Base-by-base conservation (phyloP, 1,284 basidiomycete species). In the Moesziomyces antarcticus region DNA sequence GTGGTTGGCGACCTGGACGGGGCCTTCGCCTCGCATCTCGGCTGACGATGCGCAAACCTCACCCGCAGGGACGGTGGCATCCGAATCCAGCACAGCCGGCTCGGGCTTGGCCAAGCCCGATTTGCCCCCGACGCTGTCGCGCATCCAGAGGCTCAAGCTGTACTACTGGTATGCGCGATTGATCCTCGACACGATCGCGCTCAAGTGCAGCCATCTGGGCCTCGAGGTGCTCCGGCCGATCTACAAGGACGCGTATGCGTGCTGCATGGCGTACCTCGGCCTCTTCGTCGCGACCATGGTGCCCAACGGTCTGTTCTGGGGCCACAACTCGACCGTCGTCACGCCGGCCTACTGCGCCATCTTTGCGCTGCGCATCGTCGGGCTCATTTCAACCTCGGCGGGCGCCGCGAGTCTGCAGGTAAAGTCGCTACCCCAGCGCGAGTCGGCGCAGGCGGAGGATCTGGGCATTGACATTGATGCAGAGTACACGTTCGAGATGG, bases 261-360 rank as follows among this genome's bases (percentile, higher is more conserved):
- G 67, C 40, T 55, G 75, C 40, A 71, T 77, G 56, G 63, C 72
- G 3, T 78, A 78, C 47, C 65, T 78, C n/a, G 67, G 60, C 13
- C 55, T 77, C 6, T 78, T 76, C 47, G 60, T 76, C 14, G 75
- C 76, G 10, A 73, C 59, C 33, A 63, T 77, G 58, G 66, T 62
- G 16, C 70, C 75, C 33, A 64, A 67, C 30, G 64, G 62, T 1
- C 49, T 78, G 21, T 61, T 63, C n/a, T 75, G 58, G 57, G 63
- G 66, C 11, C 70, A 74, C 54, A 78, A 78, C 33, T 66, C 62
- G 6, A 63, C 71, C 25, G 66, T 77, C 35, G 77, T 78, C 49
- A 78, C 77, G 0, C 75, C 73, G 0, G 72, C 60, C 0, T 78
- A 78, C 53, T 73, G 72, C 37, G 68, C 65, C 43, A 73, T 78